These are phyloP conservation scores for Leccinum subgranulosum DNA, from an alignment of 768 basidiomycete species.

Conservation along the genomic window DNA sequence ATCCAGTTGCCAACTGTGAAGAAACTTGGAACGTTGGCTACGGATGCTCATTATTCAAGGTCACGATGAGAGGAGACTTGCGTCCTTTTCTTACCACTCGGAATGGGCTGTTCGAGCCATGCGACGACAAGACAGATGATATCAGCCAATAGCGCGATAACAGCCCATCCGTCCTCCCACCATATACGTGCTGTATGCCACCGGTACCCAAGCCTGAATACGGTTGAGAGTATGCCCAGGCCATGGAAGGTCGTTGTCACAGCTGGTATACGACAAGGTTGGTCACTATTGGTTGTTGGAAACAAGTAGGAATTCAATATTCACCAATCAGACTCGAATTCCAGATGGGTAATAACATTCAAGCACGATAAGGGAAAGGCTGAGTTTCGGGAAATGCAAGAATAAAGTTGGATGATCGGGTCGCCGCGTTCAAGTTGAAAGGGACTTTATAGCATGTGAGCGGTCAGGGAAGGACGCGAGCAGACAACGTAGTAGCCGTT, in stretches of 20 bases:
- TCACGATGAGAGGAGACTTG: background rate
- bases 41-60: background rate
- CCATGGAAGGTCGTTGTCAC: background rate
- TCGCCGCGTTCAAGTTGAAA: background rate
- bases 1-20: background rate
- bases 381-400: background rate
- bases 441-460: background rate
- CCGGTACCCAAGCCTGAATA: conserved; percentile 2
- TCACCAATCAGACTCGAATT: background rate
- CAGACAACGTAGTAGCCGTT: background rate
- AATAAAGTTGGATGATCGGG: background rate
- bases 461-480: background rate
- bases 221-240: background rate
- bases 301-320: background rate
- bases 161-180: conserved; percentile 1
- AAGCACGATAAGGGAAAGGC: background rate
- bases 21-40: background rate
- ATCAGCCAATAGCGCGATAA: background rate
- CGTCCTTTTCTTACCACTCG: background rate
- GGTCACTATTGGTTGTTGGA: background rate
- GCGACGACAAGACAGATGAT: background rate
- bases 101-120: background rate
- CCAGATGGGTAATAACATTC: background rate
- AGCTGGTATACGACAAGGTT: background rate
- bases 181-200: background rate